Evolutionary conservation across 805 yeast genomes (phyloP).

Genomic region (Candida arabinofermentans): DNA sequence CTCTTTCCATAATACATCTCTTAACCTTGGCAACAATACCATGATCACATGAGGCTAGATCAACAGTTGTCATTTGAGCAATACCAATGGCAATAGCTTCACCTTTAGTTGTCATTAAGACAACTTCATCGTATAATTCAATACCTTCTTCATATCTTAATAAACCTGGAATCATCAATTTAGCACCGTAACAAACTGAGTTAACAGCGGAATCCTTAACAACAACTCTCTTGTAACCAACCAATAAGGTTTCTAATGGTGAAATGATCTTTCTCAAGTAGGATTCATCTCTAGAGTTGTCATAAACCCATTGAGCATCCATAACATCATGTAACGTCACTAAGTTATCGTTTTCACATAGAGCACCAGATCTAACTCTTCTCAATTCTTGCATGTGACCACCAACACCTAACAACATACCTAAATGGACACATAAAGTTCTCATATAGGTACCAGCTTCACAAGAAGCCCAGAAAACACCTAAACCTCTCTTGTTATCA

Average conservation of each 20-base stretch:
- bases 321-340: conserved; percentile 96
- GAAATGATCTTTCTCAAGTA: conserved; percentile 90
- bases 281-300: conserved; percentile 94
- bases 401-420: conserved; percentile 97
- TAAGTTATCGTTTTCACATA: conserved; percentile 83
- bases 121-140: conserved; percentile 96
- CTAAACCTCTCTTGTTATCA: conserved; percentile 93
- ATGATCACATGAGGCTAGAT: conserved; percentile 93
- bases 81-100: conserved; percentile 98
- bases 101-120: conserved; percentile 97
- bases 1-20: conserved; percentile 99
- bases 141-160: conserved; percentile 97
- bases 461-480: conserved; percentile 99
- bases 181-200: conserved; percentile 98
- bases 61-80: conserved; percentile 98
- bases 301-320: conserved; percentile 98
- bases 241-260: conserved; percentile 89
- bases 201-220: conserved; percentile 91
- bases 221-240: conserved; percentile 95
- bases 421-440: conserved; percentile 97
- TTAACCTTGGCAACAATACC: conserved; percentile 98
- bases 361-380: conserved; percentile 97
- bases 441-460: conserved; percentile 99
- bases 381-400: conserved; percentile 99
- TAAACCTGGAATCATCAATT: conserved; percentile 97